Percentiles rank a stretch among this genome's conserved stretches.
Evolutionary conservation across 371 early-diverging fungal species (phyloP).

Genomic region (Amoeboaphelidium protococcarum): DNA sequence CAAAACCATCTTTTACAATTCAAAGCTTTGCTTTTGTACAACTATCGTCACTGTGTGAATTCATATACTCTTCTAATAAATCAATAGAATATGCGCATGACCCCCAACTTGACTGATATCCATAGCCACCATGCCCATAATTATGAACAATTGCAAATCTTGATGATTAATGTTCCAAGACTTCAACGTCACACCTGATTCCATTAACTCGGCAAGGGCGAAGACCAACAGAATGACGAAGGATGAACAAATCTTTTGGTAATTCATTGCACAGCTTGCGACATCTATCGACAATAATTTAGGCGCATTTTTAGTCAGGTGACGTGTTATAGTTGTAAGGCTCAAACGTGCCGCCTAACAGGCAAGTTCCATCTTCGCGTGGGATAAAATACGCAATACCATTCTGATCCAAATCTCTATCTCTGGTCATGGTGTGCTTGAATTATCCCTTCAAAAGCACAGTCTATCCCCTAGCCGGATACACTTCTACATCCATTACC

Average conservation of each 20-base stretch:
- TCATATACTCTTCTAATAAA: neutral
- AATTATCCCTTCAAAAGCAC: conserved; percentile 26
- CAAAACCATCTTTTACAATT: too few relatives aligned
- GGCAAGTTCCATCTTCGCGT: conserved; percentile 36
- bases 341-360: conserved; percentile 45
- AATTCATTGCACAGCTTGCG: conserved; percentile 9
- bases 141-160: conserved; percentile 28
- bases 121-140: conserved; percentile 55
- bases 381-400: conserved; percentile 45
- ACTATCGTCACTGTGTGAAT: too few relatives aligned
- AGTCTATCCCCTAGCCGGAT: conserved; percentile 46
- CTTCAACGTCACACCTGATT: conserved; percentile 34
- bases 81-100: neutral
- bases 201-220: conserved; percentile 40
- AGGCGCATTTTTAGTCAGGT: too few relatives aligned
- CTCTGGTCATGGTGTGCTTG: conserved; percentile 22
- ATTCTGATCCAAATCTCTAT: conserved; percentile 10
- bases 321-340: too few relatives aligned
- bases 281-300: too few relatives aligned
- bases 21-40: too few relatives aligned
- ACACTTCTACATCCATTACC: conserved; percentile 28
- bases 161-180: too few relatives aligned
- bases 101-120: conserved; percentile 48
- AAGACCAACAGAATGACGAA: conserved; percentile 35
- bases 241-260: conserved; percentile 20